Evolutionary conservation across 2,329 filamentous ascomycete species (phyloP), one percentile per base, ranked within the genome.

Genomic region (Arthroderma sp.): DNA sequence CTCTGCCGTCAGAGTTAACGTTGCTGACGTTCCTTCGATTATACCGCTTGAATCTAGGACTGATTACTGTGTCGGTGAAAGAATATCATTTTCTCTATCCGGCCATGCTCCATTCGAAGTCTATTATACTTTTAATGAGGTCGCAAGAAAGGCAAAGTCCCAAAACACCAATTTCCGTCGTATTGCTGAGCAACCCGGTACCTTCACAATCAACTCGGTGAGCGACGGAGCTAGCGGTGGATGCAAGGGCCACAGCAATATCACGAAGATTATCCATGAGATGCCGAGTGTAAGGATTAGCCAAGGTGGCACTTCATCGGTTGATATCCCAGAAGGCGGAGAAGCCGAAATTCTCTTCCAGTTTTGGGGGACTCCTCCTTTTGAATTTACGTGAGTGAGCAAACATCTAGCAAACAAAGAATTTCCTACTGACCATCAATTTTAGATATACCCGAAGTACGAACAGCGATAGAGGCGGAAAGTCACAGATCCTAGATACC

Each of bases 241-340:
- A 55, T 98, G 93, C 61, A 83, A 83, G 46, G 85, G 88, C 0
- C 73, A 77, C 5, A 83, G 87, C 45, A 74, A 84, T 49, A 76
- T 95, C 41, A 76, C 75, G 43, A 94, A 94, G 63, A 73, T 74
- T 5, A 94, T 98, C 54, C 91, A 96, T 60, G 82, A 86, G 42
- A 82, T 96, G 67, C 91, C 91, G 3, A 88, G 83, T 47, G 93
- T 95, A 39, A 81, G 81, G 53, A 85, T 98, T 53, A 89, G 83
- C 57, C 84, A 85, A 56, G 93, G 93, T 29, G 77, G 77, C 49
- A 80, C 85, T 47, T 77, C 80, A 5, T 79, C 83, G 52, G 81
- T 93, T 32, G 91, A 96, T 59, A 98, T 98, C 50, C 93, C 96
- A 61, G 89, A 98, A 68, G 91, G 91, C 53, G 87, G 87, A 49